Evolutionary conservation across 106 monocot genomes (phyloP), one percentile per base, ranked within the genome.

Genomic region (Cymbidium sinense): DNA sequence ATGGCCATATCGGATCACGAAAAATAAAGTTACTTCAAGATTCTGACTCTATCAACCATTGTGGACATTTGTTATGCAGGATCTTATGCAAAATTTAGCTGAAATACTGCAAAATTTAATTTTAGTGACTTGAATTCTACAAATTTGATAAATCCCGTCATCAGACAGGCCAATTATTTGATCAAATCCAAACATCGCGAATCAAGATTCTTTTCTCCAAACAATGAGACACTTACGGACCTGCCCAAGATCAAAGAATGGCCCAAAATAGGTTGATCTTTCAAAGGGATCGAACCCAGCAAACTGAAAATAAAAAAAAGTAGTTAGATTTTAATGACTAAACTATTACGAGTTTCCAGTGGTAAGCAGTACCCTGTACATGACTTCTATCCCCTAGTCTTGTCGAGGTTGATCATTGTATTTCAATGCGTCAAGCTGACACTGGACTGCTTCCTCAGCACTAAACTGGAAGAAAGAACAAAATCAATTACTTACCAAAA

Each of bases 241-340:
- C 93, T 96, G 95, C 52, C 95, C 95, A 44, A 96, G 83, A 86
- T 93, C 95, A 86, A 96, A 91, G 58, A 82, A 89, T 28, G 87
- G 93, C 7, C 95, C 95, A 86, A 96, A 96, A 73, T 96, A 96
- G 47, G 87, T 84, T 11, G 95, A 96, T 58, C 95, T 89, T 84
- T 90, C 95, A 74, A 96, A 96, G 51, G 95, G 95, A 87, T 96
- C 91, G 74, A 96, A 96, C 64, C 93, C 93, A 43, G 95, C 95
- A 91, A 96, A 96, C 95, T 96, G 82, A 52, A 29, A 76, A 64
- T 55, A 67, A 74, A 47, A n/a, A n/a, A 34, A n/a, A n/a, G 2
- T n/a, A 61, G 27, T 61, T 27, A 61, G 61, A 61, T 31, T 64
- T 80, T n/a, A 30, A 69, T 20, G 51, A 78, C 71, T 35, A 15